Percentiles rank a stretch among this genome's conserved stretches.
phyloP scores from a whole-genome alignment of 345 rosid species.

The Moricandia moricandioides region DNA sequence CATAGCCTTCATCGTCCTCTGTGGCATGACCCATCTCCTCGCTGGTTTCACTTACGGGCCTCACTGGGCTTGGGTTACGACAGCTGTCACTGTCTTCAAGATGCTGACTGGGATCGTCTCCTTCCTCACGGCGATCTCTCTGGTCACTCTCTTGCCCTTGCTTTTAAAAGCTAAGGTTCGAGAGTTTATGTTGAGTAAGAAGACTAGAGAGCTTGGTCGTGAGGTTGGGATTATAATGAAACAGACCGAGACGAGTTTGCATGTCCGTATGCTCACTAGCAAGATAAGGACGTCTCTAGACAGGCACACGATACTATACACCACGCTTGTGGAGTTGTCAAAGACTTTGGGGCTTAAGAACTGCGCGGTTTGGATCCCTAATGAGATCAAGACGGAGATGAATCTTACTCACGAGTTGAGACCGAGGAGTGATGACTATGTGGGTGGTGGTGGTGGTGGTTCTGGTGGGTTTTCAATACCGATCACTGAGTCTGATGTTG shows the following conservation, averaged over 20 bases:
- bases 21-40: conserved; percentile 91
- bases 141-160: conserved; percentile 76
- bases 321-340: conserved; percentile 85
- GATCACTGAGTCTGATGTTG: conserved; percentile 67
- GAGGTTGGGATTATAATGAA: conserved; percentile 86
- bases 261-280: conserved; percentile 88
- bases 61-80: conserved; percentile 66
- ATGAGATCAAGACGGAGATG: conserved; percentile 65
- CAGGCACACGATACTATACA: conserved; percentile 69
- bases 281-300: conserved; percentile 86
- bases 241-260: conserved; percentile 74
- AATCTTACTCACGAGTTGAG: conserved; percentile 61
- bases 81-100: conserved; percentile 83
- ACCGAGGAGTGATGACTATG: conserved; percentile 39
- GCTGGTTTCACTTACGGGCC: conserved; percentile 87
- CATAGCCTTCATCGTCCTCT: conserved; percentile 91
- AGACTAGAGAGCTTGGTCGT: conserved; percentile 74
- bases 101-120: conserved; percentile 89
- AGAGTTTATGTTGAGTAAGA: conserved; percentile 80
- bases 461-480: conserved; percentile 44
- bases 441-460: background rate
- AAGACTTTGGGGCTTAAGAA: conserved; percentile 77
- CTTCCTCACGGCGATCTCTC: conserved; percentile 77
- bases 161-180: conserved; percentile 91
- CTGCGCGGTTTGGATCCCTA: conserved; percentile 96